Base-by-base conservation (phyloP, 345 rosid species). In the Garcia nutans region DNA sequence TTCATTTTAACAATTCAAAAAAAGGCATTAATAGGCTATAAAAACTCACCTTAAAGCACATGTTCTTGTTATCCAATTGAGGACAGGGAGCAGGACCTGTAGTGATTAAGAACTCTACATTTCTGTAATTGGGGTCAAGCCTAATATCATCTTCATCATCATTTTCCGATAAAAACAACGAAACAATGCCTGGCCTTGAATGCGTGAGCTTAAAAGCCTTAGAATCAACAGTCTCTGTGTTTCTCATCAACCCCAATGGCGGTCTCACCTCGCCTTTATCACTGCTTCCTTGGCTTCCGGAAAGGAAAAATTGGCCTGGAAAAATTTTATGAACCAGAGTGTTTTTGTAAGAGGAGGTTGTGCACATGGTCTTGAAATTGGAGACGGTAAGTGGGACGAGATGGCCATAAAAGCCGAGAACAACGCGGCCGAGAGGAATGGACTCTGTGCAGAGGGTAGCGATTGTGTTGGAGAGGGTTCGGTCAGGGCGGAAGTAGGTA, bases 81-180 rank as follows among this genome's bases (percentile, higher is more conserved):
- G 97, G 97, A 65, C 92, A 91, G 10, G 98, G 95, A 56, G 91
- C 97, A 20, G 97, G 98, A 5, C 98, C 98, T 0, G 97, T 91
- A 5, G 93, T 94, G 58, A 92, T 92, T 86, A 94, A 85, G 86
- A 94, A 94, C 83, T 91, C 97, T 8, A 91, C 97, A 70, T 92
- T 92, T 60, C 97, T 87, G 70, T 91, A 90, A 54, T 89, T 73
- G 16, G 95, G 89, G 64, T 92, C 90, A 6, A 92, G 87, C 88
- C 86, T 87, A 33, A 88, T 80, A 0, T 90, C 87, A 3, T 90
- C 93, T 6, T 94, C 97, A 3, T 94, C 98, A 41, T 94, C 97
- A 73, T 94, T 94, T 85, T 92, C 97, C 2, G 95, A 91, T 56
- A 94, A 63, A 68, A 91, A 90, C 54, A 94, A 82, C 22, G 98